Base-by-base conservation (phyloP, 75 land plant genomes). In the Sequoiadendron giganteum region DNA sequence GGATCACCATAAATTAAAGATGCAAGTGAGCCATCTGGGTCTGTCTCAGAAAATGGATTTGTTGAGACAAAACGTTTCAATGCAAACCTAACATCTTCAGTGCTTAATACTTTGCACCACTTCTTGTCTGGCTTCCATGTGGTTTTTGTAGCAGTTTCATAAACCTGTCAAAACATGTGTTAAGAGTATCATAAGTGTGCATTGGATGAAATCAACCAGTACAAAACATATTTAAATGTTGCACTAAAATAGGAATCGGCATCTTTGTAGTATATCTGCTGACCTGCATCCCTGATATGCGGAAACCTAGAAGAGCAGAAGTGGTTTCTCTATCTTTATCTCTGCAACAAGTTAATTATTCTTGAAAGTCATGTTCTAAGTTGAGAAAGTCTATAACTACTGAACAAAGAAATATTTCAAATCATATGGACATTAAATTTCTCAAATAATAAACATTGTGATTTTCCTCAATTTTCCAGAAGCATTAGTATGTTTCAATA, bases 221-320 rank as follows among this genome's bases (percentile, higher is more conserved):
- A 43, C 30, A 42, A 42, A 25, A 42, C 83, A 81, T 28, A 45
- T 21, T 81, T 19, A 14, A 77, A 86, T 70, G 32, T 21, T n/a
- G 32, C 73, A 54, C 39, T 25, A 52, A 84, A 85, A 8, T 25
- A 86, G 76, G 42, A 78, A 87, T 78, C 55, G 3, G 28, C 76
- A 39, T 86, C 83, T 28, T 77, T 81, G 25, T 34, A 86, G 14
- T 30, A 13, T 43, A 70, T 70, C 89, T 16, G 28, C 45, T 47
- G 61, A 92, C 93, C 95, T 95, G 96, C 91, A 98, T 65, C 43
- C 99, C 99, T 0, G 97, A 93, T 42, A 97, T 82, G 38, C 99
- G 94, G 89, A 95, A 95, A 15, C 99, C 99, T 85, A 97, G 83
- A 7, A 88, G 61, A 42, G 58, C 70, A 85, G 92, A 92, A 3